Evolutionary conservation across 225 moss, liverwort and hornwort species (phyloP).

Genomic region (Sphagnum contortum): DNA sequence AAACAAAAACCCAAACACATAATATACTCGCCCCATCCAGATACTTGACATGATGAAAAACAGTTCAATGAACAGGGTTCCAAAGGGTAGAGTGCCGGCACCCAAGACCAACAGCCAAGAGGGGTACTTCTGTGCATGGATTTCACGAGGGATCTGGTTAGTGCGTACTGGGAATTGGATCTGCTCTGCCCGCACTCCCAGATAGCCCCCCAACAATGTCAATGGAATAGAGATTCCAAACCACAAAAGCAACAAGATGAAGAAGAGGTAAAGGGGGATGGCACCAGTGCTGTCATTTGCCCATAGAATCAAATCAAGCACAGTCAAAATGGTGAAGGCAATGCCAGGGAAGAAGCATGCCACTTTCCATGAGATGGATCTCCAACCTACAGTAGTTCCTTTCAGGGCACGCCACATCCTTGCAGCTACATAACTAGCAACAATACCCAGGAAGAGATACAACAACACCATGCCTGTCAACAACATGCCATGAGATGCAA

Average conservation of each 20-base stretch:
- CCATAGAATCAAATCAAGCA: slow-evolving; percentile 77
- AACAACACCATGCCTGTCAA: slow-evolving; percentile 91
- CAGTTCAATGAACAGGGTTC: slow-evolving; percentile 91
- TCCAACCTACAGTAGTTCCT: slow-evolving; percentile 62
- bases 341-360: slow-evolving; percentile 96
- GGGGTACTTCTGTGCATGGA: slow-evolving; percentile 79
- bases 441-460: slow-evolving; percentile 81
- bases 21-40: slow-evolving; percentile 92
- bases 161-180: slow-evolving; percentile 82
- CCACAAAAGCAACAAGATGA: slow-evolving; percentile 68
- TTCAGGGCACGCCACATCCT: slow-evolving; percentile 76
- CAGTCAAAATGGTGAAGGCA: slow-evolving; percentile 63
- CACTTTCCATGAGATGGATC: slow-evolving; percentile 74
- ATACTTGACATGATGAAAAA: slow-evolving; percentile 98
- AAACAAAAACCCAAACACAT: slow-evolving; percentile 83
- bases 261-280: slow-evolving; percentile 79
- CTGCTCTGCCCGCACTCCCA: slow-evolving; percentile 62
- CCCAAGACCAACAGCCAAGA: slow-evolving; percentile 85
- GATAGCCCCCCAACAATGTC: slow-evolving; percentile 69
- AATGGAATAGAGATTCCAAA: slow-evolving; percentile 88
- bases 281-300: slow-evolving; percentile 80
- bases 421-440: slow-evolving; percentile 67
- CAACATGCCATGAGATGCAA: slow-evolving; percentile 86
- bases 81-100: slow-evolving; percentile 81
- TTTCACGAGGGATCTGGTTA: slow-evolving; percentile 86